Conservation (phyloP, 352 stramenopile species). For the Globisporangium barbulae region DNA sequence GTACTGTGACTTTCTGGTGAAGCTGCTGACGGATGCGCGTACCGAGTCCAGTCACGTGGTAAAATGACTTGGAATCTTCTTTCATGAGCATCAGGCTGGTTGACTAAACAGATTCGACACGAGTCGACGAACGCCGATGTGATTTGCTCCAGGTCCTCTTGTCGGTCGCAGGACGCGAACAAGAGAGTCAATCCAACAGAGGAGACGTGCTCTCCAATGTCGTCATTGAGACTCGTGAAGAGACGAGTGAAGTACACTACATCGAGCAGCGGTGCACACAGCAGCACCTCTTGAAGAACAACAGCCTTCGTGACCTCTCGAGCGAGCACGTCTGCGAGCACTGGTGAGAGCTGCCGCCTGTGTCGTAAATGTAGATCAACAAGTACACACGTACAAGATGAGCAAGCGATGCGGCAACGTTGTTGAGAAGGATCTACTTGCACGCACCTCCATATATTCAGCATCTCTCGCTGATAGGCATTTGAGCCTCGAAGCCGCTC, state of each 20-base stretch:
- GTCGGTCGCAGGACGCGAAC: conserved; percentile 16
- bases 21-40: neutral
- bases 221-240: neutral
- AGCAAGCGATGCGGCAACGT: neutral
- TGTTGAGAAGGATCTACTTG: neutral
- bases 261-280: conserved; percentile 12
- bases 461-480: neutral
- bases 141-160: conserved; percentile 18
- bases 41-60: conserved; percentile 5
- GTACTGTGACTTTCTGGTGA: neutral
- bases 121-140: conserved; percentile 29
- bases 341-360: conserved; percentile 28
- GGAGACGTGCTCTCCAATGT: neutral
- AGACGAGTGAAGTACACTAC: conserved; percentile 1
- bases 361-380: neutral
- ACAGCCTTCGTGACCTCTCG: neutral
- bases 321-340: conserved; percentile 18
- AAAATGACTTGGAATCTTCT: neutral
- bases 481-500: neutral
- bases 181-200: conserved; percentile 18
- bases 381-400: neutral
- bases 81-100: neutral
- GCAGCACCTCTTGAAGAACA: conserved; percentile 5
- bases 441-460: conserved; percentile 9
- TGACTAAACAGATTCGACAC: conserved; percentile 13